Evolutionary conservation across 352 stramenopile genomes (phyloP), one percentile per base, ranked within the genome.

Genomic region (Pelagophyceae sp.): DNA sequence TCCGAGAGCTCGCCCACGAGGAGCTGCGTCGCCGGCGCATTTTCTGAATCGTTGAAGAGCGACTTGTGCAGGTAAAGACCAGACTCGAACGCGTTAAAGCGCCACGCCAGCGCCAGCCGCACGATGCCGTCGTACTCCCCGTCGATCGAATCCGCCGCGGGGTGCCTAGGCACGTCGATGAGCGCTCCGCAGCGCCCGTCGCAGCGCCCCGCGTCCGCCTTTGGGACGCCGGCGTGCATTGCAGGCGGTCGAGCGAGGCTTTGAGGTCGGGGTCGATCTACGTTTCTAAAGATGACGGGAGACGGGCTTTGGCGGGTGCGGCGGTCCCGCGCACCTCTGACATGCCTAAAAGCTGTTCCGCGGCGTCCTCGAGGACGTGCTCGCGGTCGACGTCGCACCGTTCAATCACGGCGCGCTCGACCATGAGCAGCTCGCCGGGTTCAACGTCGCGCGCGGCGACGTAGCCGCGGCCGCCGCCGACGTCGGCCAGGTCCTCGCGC

Each of bases 381-480:
- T 54, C 11, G 45, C 11, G 11, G 45, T 54, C 33, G 19, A 71
- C 29, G 29, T 5, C 23, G n/a, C 2, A 20, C 35, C 61, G 61
- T 15, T 17, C 29, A 17, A 71, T 27, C 15, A 74, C 17, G 27
- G 67, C 35, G 2, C 27, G 35, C 67, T 74, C 67, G 35, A 51
- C 6, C 23, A 74, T 33, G 17, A 74, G 67, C 2, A 74, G 67
- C 67, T 31, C 38, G 35, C 67, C 67, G 33, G 67, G 20, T 23
- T 3, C 2, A 2, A 74, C 2, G 35, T 74, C 67, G 33, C 67
- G 67, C 27, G 38, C 3, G 23, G 67, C 67, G 67, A 37, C 67
- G 67, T 58, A 58, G 35, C 67, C 67, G 33, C 67, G 67, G 35
- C 67, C 67, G 67, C 67, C 67, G 67, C 33, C 37, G 35, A 58